Percentiles rank a stretch among this genome's conserved stretches.
These are phyloP conservation scores for Fusarium sp. DNA, from an alignment of 2,329 filamentous ascomycete species.

Conservation along the genomic window DNA sequence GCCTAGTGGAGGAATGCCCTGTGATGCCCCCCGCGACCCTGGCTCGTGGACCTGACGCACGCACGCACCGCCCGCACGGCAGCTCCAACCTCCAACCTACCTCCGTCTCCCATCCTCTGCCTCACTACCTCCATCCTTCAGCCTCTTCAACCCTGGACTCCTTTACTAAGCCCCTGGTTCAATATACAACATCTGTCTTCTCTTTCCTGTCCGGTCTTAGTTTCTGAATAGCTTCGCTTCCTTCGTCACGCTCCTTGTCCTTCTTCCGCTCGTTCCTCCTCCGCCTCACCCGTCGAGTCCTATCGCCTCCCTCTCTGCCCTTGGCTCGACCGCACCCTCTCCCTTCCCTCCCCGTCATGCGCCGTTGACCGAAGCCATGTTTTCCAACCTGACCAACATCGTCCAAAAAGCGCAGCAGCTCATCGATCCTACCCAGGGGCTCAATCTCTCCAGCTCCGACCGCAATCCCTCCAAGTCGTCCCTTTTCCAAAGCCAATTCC, in stretches of 20 bases:
- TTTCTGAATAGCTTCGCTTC: not conserved
- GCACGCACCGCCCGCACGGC: conserved; percentile 5
- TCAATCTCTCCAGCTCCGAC: conserved; percentile 79
- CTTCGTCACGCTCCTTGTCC: not conserved
- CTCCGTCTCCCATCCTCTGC: conserved; percentile 19
- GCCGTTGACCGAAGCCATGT: conserved; percentile 62
- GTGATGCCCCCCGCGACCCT: conserved; percentile 28
- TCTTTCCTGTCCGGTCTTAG: not conserved
- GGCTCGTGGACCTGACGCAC: conserved; percentile 20
- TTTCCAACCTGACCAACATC: conserved; percentile 77
- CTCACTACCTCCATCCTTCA: conserved; percentile 26
- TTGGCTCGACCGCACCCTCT: conserved; percentile 26
- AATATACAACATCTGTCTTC: not conserved
- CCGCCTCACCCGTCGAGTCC: conserved; percentile 16
- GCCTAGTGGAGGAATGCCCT: conserved; percentile 31
- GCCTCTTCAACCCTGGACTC: conserved; percentile 21
- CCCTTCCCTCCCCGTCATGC: conserved; percentile 51
- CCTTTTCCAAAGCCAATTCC: conserved; percentile 96
- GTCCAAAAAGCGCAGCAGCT: conserved; percentile 96
- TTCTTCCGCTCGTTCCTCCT: not conserved
- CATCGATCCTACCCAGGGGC: conserved; percentile 87
- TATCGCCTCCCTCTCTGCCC: conserved; percentile 23
- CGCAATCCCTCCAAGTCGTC: conserved; percentile 89
- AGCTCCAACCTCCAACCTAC: conserved; percentile 20
- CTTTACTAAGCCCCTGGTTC: conserved; percentile 10